These are phyloP conservation scores for Elsinoe necatrix DNA, from an alignment of 2,329 filamentous ascomycete genomes.

Conservation along the genomic window DNA sequence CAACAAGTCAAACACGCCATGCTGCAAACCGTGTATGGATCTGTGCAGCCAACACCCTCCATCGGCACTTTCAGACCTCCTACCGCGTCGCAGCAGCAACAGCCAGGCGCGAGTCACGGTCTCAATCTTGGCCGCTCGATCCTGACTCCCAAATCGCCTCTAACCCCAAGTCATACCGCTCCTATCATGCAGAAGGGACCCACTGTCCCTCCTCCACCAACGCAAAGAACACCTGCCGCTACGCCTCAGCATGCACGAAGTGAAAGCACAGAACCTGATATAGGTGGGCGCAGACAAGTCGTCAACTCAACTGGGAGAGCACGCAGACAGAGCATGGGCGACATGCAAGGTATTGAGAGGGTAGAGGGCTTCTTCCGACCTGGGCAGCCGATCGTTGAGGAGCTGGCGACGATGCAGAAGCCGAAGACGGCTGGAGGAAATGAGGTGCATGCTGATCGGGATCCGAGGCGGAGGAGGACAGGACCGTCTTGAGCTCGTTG, in stretches of 20 bases:
- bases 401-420: not conserved
- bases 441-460: slow-evolving; percentile 16
- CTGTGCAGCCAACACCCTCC: not conserved
- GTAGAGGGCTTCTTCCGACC: slow-evolving; percentile 4
- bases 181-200: not conserved
- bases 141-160: not conserved
- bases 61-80: not conserved
- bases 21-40: not conserved
- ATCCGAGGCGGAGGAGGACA: slow-evolving; percentile 17
- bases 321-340: slow-evolving; percentile 5
- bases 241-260: not conserved
- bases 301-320: not conserved
- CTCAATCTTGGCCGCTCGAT: not conserved
- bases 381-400: not conserved
- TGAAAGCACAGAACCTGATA: not conserved
- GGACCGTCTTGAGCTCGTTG: not conserved
- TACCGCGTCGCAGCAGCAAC: not conserved
- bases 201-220: not conserved
- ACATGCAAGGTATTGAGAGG: not conserved
- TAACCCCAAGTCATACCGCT: not conserved
- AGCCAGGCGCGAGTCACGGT: not conserved
- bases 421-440: not conserved
- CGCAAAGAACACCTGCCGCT: not conserved
- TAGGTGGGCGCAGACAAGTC: not conserved
- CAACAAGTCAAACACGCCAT: not conserved